Base-by-base conservation (phyloP, 1,284 basidiomycete genomes). In the Papiliotrema nemorosa region DNA sequence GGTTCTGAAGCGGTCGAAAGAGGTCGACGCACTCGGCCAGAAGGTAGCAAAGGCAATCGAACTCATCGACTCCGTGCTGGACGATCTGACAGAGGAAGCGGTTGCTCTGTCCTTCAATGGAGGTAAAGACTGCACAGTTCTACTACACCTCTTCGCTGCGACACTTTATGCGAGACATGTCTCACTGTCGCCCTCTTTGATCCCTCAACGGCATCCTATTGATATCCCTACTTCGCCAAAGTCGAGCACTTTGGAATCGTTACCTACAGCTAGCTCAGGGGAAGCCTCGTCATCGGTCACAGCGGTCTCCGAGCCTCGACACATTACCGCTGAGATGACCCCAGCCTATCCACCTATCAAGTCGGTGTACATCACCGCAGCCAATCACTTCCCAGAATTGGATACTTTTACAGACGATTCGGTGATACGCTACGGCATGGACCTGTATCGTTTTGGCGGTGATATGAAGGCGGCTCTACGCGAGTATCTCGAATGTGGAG, bases 101-200 rank as follows among this genome's bases (percentile, higher is more conserved):
- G 76, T 90, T 14, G 86, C 88, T 5, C 79, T 98, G 47, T 96
- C 90, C 72, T 98, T 97, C 78, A 98, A 98, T 62, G 94, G 94
- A 13, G 94, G 94, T 39, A 98, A 98, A 72, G 94, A 98, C 69
- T 97, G 92, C 92, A 62, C 64, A 0, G 92, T 97, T 12, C 81
- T 98, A 21, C 79, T 97, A 3, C 93, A 97, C 72, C 83, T 98
- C 33, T 86, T 89, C 45, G 85, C 86, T 2, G 88, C 85, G 0
- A 82, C 82, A 13, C 76, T 91, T 2, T 72, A 66, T 48, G 63
- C 63, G 18, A 62, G 72, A 29, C 68, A 73, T 56, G 29, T 31
- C n/a, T 50, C 45, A 3, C 4, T 18, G n/a, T 14, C 40, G 5
- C 29, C 51, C 3, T 2, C 20, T 10, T 10, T 14, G 6, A 7